Evolutionary conservation across 2,329 filamentous ascomycete species (phyloP).

Genomic region (Fusarium sp.): DNA sequence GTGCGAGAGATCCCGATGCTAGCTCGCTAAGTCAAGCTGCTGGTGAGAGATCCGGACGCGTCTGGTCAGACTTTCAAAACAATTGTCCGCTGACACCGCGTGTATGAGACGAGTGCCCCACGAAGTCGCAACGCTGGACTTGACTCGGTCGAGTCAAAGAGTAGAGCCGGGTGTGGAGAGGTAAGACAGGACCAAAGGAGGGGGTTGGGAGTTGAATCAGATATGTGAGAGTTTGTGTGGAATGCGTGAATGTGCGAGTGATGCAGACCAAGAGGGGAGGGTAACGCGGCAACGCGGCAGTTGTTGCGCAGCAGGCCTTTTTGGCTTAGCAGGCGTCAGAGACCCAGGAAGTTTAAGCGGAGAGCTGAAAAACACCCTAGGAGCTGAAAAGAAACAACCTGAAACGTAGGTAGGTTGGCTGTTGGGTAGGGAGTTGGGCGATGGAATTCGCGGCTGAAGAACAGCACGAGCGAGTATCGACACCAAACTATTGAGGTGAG

Average conservation of each 20-base stretch:
- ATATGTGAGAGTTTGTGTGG: conserved; percentile 1
- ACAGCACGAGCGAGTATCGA: conserved; percentile 5
- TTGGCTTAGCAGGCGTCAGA: conserved; percentile 10
- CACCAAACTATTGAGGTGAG: not conserved
- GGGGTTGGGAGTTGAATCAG: not conserved
- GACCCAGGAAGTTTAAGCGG: not conserved
- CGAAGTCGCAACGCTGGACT: conserved; percentile 7
- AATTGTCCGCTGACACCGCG: conserved; percentile 6
- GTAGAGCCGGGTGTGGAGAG: not conserved
- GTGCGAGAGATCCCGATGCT: conserved; percentile 2
- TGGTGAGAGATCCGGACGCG: conserved; percentile 5
- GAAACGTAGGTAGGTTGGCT: conserved; percentile 7
- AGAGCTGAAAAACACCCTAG: not conserved
- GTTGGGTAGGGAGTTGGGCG: conserved; percentile 3
- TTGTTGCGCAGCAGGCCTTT: conserved; percentile 18
- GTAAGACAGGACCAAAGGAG: not conserved
- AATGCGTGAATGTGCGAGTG: conserved; percentile 1
- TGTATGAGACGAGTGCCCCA: conserved; percentile 4
- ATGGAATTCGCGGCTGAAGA: not conserved
- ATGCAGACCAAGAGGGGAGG: conserved; percentile 2
- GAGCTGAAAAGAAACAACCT: conserved; percentile 15
- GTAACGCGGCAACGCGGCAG: conserved; percentile 9
- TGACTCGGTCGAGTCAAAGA: conserved; percentile 6
- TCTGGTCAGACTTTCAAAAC: conserved; percentile 13
- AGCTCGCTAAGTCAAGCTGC: not conserved